Evolutionary conservation across 2,329 filamentous ascomycete genomes (phyloP).

Genomic region (Aspergillus fumigatus): DNA sequence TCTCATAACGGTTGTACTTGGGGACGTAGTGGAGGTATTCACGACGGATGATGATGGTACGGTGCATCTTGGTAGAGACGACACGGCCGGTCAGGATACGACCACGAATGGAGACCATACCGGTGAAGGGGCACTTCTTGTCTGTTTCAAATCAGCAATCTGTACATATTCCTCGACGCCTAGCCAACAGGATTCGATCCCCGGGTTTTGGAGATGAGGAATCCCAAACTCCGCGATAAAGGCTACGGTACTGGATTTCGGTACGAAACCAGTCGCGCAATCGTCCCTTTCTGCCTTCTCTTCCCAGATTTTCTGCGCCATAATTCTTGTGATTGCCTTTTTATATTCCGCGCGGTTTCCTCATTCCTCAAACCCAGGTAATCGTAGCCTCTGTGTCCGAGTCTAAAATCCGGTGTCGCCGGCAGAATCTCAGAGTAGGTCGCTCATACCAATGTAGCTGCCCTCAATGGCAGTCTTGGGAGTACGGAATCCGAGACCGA

Average conservation of each 20-base stretch:
- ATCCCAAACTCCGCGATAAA: not conserved
- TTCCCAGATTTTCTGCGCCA: not conserved
- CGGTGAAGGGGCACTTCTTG: constrained; percentile 99
- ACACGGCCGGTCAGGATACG: constrained; percentile 99
- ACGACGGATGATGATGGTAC: constrained; percentile 97
- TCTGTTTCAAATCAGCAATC: constrained; percentile 53
- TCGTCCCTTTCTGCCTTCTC: not conserved
- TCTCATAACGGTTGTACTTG: constrained; percentile 99
- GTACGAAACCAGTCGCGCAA: not conserved
- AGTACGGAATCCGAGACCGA: constrained; percentile 98
- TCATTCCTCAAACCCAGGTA: constrained; percentile 14
- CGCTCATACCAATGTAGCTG: constrained; percentile 91
- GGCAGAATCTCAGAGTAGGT: constrained; percentile 21
- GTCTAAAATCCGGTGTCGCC: constrained; percentile 14
- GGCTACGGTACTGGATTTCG: not conserved
- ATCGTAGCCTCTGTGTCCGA: constrained; percentile 9
- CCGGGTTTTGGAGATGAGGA: constrained; percentile 13
- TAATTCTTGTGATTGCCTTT: not conserved
- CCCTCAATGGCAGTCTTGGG: constrained; percentile 98
- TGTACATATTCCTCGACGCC: not conserved
- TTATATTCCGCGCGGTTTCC: constrained; percentile 4
- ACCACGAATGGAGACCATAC: constrained; percentile 98
- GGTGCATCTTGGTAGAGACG: constrained; percentile 99
- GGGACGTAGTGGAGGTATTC: constrained; percentile 99
- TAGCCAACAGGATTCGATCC: not conserved